Base-by-base conservation (phyloP, 768 basidiomycete species). In the Strobilomyces confusus region DNA sequence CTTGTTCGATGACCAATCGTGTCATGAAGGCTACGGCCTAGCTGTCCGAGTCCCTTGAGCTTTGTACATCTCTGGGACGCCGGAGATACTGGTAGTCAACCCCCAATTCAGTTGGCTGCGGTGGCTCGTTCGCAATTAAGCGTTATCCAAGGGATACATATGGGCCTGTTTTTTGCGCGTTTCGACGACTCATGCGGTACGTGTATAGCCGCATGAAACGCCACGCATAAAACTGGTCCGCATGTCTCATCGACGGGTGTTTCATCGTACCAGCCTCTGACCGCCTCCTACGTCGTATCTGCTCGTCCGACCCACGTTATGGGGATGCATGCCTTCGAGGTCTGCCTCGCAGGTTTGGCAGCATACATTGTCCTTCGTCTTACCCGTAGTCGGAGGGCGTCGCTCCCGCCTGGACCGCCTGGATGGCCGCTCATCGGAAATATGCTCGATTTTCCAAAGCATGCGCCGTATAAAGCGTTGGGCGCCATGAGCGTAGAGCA, bases 381-480 rank as follows among this genome's bases (percentile, higher is more conserved):
- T 19, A 5, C 42, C 12, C 19, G 25, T 9, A 23, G 43, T 3
- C 49, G 25, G 8, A 44, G 14, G 2, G 15, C 17, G 12, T 43
- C 44, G 1, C 50, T 51, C 25, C 59, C 46, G 20, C 61, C 57
- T 36, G 56, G 60, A 29, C 29, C 29, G 29, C 29, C 29, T 29
- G 29, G 29, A 29, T 54, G 51, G 38, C 80, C 73, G 8, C 33
- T 83, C 12, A 66, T 83, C 38, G 82, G 81, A 29, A 82, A 82
- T 58, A 59, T 79, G 5, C 62, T 81, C 19, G 80, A 83, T 57
- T 77, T 83, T 75, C 82, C 82, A 26, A 68, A 68, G 15, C 71
- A 73, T 40, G 68, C 72, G 48, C 77, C 78, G 56, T 83, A 80
- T 77, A 51, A 77, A 13, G 79, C 76, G 0, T 80, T 80, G 56